phyloP scores from a whole-genome alignment of 2,329 filamentous ascomycete species.

The Exophiala mesophila region DNA sequence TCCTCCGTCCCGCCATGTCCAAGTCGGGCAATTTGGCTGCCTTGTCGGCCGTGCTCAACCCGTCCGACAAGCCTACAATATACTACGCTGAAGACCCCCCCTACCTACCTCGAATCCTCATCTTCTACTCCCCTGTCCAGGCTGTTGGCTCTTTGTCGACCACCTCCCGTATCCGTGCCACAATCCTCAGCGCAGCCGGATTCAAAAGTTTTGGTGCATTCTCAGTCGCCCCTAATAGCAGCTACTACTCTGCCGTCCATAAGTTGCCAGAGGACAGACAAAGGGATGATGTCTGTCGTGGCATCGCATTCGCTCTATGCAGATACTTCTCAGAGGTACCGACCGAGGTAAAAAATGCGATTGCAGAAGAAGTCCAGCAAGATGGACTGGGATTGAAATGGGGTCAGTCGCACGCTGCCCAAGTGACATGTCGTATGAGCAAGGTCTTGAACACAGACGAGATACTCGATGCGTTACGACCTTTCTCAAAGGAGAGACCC shows the following conservation, averaged over 20 bases:
- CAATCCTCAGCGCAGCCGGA: conserved; percentile 84
- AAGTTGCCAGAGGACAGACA: conserved; percentile 89
- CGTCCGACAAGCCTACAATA: conserved; percentile 49
- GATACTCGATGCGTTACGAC: conserved; percentile 63
- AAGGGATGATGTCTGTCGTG: conserved; percentile 88
- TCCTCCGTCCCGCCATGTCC: conserved; percentile 23
- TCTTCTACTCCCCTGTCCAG: conserved; percentile 89
- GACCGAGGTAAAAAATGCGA: conserved; percentile 65
- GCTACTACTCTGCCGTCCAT: conserved; percentile 84
- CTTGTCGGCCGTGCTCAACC: conserved; percentile 23
- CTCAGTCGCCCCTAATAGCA: conserved; percentile 86
- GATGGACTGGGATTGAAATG: conserved; percentile 25
- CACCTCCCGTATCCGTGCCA: conserved; percentile 89
- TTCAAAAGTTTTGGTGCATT: conserved; percentile 86
- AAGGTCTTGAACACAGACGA: conserved; percentile 72
- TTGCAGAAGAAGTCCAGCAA: conserved; percentile 45
- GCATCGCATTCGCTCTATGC: conserved; percentile 82
- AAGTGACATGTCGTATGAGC: conserved; percentile 78
- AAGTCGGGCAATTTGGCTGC: conserved; percentile 27
- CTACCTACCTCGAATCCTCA: conserved; percentile 70
- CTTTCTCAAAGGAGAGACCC: conserved; percentile 26
- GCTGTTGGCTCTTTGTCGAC: conserved; percentile 81
- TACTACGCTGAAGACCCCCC: conserved; percentile 85
- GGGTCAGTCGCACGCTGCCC: conserved; percentile 80
- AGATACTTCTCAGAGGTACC: conserved; percentile 93